A percentile compares a stretch with the other conserved stretches of the same genome.
phyloP scores from a whole-genome alignment of 441 rosid species.

The Croton setiger region DNA sequence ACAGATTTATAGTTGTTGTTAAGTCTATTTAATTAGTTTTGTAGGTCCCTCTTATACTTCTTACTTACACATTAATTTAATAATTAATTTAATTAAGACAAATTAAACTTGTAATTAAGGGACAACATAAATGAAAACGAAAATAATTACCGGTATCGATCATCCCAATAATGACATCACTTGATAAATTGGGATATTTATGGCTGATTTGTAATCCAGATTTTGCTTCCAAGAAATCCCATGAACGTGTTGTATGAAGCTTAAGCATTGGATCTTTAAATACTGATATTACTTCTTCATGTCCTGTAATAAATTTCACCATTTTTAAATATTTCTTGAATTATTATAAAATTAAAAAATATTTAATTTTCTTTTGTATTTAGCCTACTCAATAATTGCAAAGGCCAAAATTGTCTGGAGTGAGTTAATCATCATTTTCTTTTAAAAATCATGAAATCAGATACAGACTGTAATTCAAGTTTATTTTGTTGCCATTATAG shows the following conservation, averaged over 20 bases:
- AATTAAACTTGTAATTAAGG: no score
- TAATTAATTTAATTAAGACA: no score
- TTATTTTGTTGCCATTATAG: background rate
- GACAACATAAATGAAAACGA: no score
- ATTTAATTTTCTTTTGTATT: no score
- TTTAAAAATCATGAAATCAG: background rate
- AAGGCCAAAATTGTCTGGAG: no score
- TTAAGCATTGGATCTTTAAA: conserved; percentile 53
- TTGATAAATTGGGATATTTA: conserved; percentile 22
- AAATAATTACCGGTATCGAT: conserved; percentile 63
- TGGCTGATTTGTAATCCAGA: conserved; percentile 18
- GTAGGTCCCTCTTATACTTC: background rate
- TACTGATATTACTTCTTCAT: conserved; percentile 58
- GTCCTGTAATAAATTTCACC: conserved; percentile 28
- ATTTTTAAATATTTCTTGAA: no score
- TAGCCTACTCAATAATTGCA: no score
- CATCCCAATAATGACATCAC: conserved; percentile 67
- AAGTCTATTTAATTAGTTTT: background rate
- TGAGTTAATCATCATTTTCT: no score
- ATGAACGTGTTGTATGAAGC: conserved; percentile 89
- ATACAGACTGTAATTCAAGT: background rate
- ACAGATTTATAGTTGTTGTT: background rate
- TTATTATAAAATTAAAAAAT: no score
- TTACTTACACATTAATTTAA: background rate
- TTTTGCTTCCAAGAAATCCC: conserved; percentile 64